These are phyloP conservation scores for Cercophora samala DNA, from an alignment of 495 filamentous ascomycete genomes.

Conservation along the genomic window DNA sequence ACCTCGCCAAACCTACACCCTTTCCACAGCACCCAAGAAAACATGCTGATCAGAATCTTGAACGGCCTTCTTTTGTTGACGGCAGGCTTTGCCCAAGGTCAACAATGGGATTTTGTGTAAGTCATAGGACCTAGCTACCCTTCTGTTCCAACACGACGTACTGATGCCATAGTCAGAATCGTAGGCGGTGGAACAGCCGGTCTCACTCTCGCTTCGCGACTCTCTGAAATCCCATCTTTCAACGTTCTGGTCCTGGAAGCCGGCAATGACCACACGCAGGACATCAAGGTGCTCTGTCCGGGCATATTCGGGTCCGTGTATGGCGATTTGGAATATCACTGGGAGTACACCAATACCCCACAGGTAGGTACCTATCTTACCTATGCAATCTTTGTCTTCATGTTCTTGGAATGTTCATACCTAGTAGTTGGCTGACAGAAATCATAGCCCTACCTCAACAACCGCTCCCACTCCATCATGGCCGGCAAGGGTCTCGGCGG, in stretches of 20 bases:
- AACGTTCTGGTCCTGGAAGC: conserved; percentile 48
- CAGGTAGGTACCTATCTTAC: conserved; percentile 12
- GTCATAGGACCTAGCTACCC: neutral
- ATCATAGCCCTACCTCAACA: too few species aligned
- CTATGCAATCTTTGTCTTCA: too few species aligned
- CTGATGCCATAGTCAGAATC: conserved; percentile 18
- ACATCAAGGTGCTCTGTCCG: conserved; percentile 17
- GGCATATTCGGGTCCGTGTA: conserved; percentile 33
- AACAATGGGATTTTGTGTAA: neutral
- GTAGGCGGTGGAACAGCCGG: conserved; percentile 46
- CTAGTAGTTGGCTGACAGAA: too few species aligned
- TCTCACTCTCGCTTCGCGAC: conserved; percentile 46
- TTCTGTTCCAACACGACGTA: neutral
- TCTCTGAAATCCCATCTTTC: conserved; percentile 41
- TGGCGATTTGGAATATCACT: conserved; percentile 17
- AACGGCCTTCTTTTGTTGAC: neutral
- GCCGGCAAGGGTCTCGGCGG: conserved; percentile 31
- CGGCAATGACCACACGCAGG: conserved; percentile 29
- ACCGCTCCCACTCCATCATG: neutral
- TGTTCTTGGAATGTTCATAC: too few species aligned
- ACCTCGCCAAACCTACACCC: too few species aligned
- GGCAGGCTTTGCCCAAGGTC: neutral
- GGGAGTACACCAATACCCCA: conserved; percentile 26
- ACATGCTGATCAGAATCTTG: neutral
- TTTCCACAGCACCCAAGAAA: too few species aligned